These are phyloP conservation scores for Scutellaria barbata DNA, from an alignment of 257 asterid species.

Conservation along the genomic window DNA sequence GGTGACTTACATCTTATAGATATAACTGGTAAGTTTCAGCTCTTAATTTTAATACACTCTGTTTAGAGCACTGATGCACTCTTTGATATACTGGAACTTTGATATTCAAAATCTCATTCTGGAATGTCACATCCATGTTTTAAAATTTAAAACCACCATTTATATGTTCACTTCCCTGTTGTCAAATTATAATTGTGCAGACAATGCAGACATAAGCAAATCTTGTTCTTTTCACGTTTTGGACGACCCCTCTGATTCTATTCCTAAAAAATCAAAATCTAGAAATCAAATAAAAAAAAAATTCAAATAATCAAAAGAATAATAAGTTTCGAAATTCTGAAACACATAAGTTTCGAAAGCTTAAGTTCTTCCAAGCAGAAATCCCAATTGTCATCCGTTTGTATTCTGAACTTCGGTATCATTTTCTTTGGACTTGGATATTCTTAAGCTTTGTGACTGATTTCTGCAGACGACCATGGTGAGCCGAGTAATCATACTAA, in stretches of 20 bases:
- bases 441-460: slow-evolving; percentile 25
- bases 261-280: no score
- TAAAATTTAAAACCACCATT: not conserved
- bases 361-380: slow-evolving; percentile 20
- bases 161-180: slow-evolving; percentile 5
- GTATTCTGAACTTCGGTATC: slow-evolving; percentile 31
- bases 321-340: no score
- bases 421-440: slow-evolving; percentile 22
- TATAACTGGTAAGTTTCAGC: slow-evolving; percentile 58
- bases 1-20: slow-evolving; percentile 88
- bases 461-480: slow-evolving; percentile 59
- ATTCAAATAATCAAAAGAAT: no score
- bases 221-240: not conserved
- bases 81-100: not conserved
- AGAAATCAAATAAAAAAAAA: no score
- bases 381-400: slow-evolving; percentile 8
- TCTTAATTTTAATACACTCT: slow-evolving; percentile 12
- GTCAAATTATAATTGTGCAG: slow-evolving; percentile 12
- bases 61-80: not conserved
- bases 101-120: not conserved
- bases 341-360: no score
- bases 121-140: not conserved
- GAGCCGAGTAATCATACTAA: slow-evolving; percentile 42
- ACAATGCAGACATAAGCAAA: slow-evolving; percentile 11
- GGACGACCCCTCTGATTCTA: no score